Evolutionary conservation across 2,329 filamentous ascomycete species (phyloP), one percentile per base, ranked within the genome.

Genomic region (Cladophialophora immunda): DNA sequence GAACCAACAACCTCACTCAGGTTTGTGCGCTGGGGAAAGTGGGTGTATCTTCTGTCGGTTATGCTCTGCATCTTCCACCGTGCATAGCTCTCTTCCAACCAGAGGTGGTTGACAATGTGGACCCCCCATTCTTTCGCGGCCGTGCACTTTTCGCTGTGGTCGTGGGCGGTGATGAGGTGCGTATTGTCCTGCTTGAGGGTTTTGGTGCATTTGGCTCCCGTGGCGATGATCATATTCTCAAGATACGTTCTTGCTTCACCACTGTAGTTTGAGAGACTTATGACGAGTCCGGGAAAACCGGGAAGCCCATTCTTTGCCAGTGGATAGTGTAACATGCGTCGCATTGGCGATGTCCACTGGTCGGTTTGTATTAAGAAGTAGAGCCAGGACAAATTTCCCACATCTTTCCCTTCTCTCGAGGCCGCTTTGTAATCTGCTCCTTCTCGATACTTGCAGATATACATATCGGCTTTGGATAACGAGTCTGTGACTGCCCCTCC

Each of bases 1-100:
- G 96, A 92, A 22, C 95, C 95, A 65, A 97, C 92, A 62, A 98
- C 88, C 78, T 98, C 95, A 59, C 93, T 92, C 5, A 99, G 84
- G 76, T 99, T 98, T 1, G 94, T 98, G 64, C 93, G 87, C 11
- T 86, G 85, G 17, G 95, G 95, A 72, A 98, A 99, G 75, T 93
- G 90, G 0, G 87, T 92, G 76, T 97, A 99, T 69, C 90, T 90
- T 8, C 86, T 83, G 59, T 92, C 87, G 3, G 91, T 90, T 25
- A 94, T 81, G 0, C 87, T 87, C 76, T 92, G 90, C 65, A 90
- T 82, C 75, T 91, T 86, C 81, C 93, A 97, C 76, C 91, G 93
- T 1, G 94, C 93, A 76, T 98, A 99, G 78, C 93, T 96, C 76
- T 99, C 95, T 78, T 99, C 95, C 54, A 99, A 86, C 95, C 95